Evolutionary conservation across 176 grass and related monocot species (phyloP).

Genomic region (Musa troglodytarum): DNA sequence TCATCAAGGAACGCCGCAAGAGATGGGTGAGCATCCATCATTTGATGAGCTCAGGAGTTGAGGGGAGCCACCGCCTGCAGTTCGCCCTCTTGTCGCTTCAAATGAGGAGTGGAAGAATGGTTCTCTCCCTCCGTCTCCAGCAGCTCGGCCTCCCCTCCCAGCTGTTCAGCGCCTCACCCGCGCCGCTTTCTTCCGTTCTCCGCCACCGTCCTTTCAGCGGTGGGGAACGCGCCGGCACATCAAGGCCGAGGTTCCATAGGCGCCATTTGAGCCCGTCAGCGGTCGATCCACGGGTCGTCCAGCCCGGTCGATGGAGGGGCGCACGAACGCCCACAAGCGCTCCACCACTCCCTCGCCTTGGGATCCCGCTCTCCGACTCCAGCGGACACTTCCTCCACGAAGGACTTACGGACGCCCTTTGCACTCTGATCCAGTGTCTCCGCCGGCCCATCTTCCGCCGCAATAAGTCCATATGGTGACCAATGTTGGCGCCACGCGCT

Average conservation of each 20-base stretch:
- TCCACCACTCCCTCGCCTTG: slow-evolving; percentile 31
- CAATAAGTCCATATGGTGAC: slow-evolving; percentile 27
- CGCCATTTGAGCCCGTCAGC: slow-evolving; percentile 35
- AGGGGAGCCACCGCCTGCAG: slow-evolving; percentile 38
- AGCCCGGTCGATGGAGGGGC: slow-evolving; percentile 42
- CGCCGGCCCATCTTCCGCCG: slow-evolving; percentile 11
- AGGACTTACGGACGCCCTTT: too few species aligned
- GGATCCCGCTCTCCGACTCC: slow-evolving; percentile 17
- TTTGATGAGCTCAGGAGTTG: not conserved
- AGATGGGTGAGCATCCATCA: too few species aligned
- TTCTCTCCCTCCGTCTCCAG: slow-evolving; percentile 34
- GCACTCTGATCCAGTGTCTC: slow-evolving; percentile 26
- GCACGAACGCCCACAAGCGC: slow-evolving; percentile 37
- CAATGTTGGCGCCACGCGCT: slow-evolving; percentile 15
- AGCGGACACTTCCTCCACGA: too few species aligned
- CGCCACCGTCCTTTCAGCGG: slow-evolving; percentile 51
- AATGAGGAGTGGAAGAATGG: slow-evolving; percentile 54
- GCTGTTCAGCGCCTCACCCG: too few species aligned
- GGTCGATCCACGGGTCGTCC: slow-evolving; percentile 43
- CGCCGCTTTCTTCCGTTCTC: slow-evolving; percentile 31
- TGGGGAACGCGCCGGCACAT: slow-evolving; percentile 34
- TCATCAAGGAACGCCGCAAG: too few species aligned
- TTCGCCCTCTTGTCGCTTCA: slow-evolving; percentile 40
- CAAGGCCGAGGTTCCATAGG: slow-evolving; percentile 44
- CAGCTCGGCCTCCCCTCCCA: slow-evolving; percentile 21